Base-by-base conservation (phyloP, 2,329 filamentous ascomycete species). In the Sporothrix curviconia region DNA sequence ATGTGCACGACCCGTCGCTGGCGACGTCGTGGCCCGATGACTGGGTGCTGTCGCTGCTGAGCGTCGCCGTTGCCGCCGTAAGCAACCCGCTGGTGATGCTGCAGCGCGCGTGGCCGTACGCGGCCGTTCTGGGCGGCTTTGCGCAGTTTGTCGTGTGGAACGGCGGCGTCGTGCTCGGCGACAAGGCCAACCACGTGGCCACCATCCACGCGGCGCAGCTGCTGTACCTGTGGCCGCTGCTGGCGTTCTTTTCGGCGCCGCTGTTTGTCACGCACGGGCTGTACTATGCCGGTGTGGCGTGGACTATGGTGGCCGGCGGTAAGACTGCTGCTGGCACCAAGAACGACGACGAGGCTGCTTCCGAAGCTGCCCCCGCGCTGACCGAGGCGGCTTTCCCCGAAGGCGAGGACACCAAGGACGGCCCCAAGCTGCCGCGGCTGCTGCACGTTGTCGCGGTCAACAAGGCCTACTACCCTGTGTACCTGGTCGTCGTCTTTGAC, bases 171-270 rank as follows among this genome's bases (percentile, higher is more conserved):
- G 94, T 97, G 1, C 81, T 99, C 3, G 92, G 92, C 37, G 94
- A 99, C 72, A 97, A 96, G 73, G 86, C 89, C 25, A 96, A 96
- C 67, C 94, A 99, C 67, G 79, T 94, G 32, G 91, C 92, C 0
- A 94, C 91, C 1, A 75, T 97, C 12, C 92, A 99, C 67, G 74
- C 94, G 5, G 81, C 92, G 0, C 94, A 99, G 72, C 89, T 99
- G 82, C 85, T 97, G 17, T 99, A 99, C 67, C 86, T 97, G 63
- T 96, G 91, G 88, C 87, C 92, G 0, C 88, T 95, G 61, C 85
- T 95, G 58, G 75, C 83, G 36, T 95, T 97, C 74, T 97, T 96
- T 75, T 96, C 92, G 0, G 82, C 85, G 50, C 92, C 94, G 0
- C 76, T 96, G 1, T 72, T 92, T 4, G 62, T 87, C 0, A 24